Evolutionary conservation across 78 protist species (phyloP), one percentile per base, ranked within the genome.

Genomic region (slime mould (Dictyostelium discoideum)): DNA sequence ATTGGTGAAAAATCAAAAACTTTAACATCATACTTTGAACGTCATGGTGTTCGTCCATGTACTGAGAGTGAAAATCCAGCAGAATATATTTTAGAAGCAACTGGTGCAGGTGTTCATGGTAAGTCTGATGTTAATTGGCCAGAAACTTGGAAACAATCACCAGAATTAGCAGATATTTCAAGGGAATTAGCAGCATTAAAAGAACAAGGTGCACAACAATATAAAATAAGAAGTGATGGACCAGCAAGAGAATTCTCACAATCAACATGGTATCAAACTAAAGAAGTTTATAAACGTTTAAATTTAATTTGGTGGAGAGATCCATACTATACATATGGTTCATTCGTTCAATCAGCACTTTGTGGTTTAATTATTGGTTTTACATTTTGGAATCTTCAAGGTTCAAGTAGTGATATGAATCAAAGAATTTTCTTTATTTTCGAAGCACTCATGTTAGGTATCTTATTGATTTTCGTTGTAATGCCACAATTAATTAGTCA

Each of bases 61-160:
- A 46, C 69, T 20, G 79, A 83, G 16, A 79, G 63, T 39, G 97
- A 92, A 82, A 94, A 94, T 76, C 97, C 97, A 50, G 97, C 97
- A 3, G 97, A 94, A 20, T 94, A 92, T 74, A 94, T 94, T 14
- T 63, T 94, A 11, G 93, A 94, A 60, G 94, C 79, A 5, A 93
- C 87, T n/a, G 96, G 96, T 77, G 96, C 96, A 5, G 96, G 96
- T 74, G 83, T 84, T 24, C 86, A 85, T 24, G 87, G 92, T 24
- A 82, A 65, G 26, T 22, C 76, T 13, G 81, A 86, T 57, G 48
- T 48, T 3, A 83, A 89, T n/a, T 93, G 96, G 96, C 77, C 85
- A 24, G 86, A 42, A 18, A 26, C 60, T 3, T 93, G 96, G 96
- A 65, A 57, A 86, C 20, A 69, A 10, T 92, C 96, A 10, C 50